Conservation (phyloP, 2,329 filamentous ascomycete genomes). For the Fusarium sp. region DNA sequence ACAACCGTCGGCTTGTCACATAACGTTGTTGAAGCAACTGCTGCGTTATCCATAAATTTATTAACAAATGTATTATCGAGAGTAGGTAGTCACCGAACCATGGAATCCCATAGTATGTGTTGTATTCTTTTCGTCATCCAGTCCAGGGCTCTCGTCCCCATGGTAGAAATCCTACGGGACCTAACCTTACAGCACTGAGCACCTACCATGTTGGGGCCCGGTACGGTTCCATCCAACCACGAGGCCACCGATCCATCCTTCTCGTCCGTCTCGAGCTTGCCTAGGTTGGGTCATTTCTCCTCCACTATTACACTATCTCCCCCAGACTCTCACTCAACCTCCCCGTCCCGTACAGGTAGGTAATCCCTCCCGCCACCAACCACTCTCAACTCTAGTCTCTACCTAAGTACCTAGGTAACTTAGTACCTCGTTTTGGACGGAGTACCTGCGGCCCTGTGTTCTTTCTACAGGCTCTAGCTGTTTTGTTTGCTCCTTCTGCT, state of each 20-base stretch:
- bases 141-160: conserved; percentile 12
- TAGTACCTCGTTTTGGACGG: neutral
- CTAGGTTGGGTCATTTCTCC: conserved; percentile 16
- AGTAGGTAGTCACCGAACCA: neutral
- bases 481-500: conserved; percentile 3
- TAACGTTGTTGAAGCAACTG: conserved; percentile 8
- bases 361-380: conserved; percentile 38
- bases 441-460: neutral
- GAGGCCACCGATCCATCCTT: conserved; percentile 31
- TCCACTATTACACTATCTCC: conserved; percentile 36
- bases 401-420: no score
- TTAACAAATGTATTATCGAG: neutral
- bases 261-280: conserved; percentile 13
- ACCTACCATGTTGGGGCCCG: conserved; percentile 42
- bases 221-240: conserved; percentile 34
- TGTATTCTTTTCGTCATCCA: conserved; percentile 6
- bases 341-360: conserved; percentile 34
- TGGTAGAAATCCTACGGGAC: conserved; percentile 21
- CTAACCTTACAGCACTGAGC: conserved; percentile 14
- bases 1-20: neutral
- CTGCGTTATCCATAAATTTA: neutral
- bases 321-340: conserved; percentile 30
- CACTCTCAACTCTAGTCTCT: conserved; percentile 16
- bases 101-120: conserved; percentile 16
- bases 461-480: conserved; percentile 13